These are phyloP conservation scores for Akanthomyces lecanii DNA, from an alignment of 2,329 filamentous ascomycete species.

Conservation along the genomic window DNA sequence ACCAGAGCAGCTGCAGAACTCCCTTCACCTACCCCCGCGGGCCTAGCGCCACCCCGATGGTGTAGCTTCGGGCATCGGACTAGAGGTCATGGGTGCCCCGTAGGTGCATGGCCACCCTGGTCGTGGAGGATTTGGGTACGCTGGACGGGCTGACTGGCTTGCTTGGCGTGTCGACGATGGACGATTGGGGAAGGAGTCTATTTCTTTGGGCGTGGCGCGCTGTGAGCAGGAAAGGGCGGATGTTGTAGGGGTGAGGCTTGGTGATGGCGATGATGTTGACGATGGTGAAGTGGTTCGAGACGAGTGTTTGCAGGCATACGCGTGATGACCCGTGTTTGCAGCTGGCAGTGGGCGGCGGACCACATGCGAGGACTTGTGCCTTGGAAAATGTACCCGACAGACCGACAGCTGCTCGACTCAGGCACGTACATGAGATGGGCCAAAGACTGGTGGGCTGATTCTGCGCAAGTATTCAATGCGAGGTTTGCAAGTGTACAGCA, in stretches of 20 bases:
- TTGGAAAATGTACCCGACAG: conserved; percentile 11
- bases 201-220: neutral
- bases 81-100: conserved; percentile 9
- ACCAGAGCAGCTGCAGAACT: neutral
- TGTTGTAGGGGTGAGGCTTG: neutral
- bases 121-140: neutral
- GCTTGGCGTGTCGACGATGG: conserved; percentile 2
- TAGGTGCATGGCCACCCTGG: neutral
- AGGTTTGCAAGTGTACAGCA: neutral
- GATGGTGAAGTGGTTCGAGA: neutral
- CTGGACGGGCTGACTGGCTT: conserved; percentile 8
- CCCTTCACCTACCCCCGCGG: conserved; percentile 14
- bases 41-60: conserved; percentile 15
- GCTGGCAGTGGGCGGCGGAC: neutral
- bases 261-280: neutral
- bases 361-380: neutral
- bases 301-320: neutral
- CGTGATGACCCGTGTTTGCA: neutral
- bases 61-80: conserved; percentile 13
- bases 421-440: neutral
- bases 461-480: neutral
- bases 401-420: conserved; percentile 7
- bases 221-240: neutral
- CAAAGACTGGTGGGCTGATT: neutral
- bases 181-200: conserved; percentile 13